Evolutionary conservation across 225 moss, liverwort and hornwort genomes (phyloP).

Genomic region (Anthoceros angustus): DNA sequence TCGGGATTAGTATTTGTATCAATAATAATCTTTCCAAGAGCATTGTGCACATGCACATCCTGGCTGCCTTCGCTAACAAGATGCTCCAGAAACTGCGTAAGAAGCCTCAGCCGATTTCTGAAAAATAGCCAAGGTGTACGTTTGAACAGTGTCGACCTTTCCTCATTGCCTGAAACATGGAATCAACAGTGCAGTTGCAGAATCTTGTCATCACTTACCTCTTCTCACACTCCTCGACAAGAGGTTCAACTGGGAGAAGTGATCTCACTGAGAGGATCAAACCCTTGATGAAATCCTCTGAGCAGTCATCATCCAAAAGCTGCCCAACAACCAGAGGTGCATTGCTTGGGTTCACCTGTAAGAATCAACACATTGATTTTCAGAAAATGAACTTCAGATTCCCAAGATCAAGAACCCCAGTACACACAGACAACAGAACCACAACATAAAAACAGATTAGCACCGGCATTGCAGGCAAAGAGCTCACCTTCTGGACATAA

Average conservation of each 20-base stretch:
- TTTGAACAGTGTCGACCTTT: background rate
- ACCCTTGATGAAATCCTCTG: slow-evolving; percentile 94
- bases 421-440: background rate
- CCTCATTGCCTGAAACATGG: background rate
- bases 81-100: slow-evolving; percentile 97
- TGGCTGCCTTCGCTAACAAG: slow-evolving; percentile 98
- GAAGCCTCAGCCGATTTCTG: slow-evolving; percentile 78
- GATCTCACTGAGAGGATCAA: slow-evolving; percentile 94
- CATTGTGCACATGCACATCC: slow-evolving; percentile 99
- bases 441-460: background rate
- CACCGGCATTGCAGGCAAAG: background rate
- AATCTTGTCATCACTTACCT: slow-evolving; percentile 23
- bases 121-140: slow-evolving; percentile 10
- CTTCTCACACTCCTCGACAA: slow-evolving; percentile 95
- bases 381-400: background rate
- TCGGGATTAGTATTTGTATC: slow-evolving; percentile 97
- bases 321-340: slow-evolving; percentile 90
- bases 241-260: slow-evolving; percentile 82
- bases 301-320: slow-evolving; percentile 95
- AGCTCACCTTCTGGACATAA: slow-evolving; percentile 86
- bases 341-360: slow-evolving; percentile 89
- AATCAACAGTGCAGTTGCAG: slow-evolving; percentile 1
- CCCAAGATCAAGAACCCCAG: background rate
- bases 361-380: background rate
- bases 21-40: slow-evolving; percentile 90